These are phyloP conservation scores for Ballota nigra DNA, from an alignment of 257 asterid species.

Conservation along the genomic window DNA sequence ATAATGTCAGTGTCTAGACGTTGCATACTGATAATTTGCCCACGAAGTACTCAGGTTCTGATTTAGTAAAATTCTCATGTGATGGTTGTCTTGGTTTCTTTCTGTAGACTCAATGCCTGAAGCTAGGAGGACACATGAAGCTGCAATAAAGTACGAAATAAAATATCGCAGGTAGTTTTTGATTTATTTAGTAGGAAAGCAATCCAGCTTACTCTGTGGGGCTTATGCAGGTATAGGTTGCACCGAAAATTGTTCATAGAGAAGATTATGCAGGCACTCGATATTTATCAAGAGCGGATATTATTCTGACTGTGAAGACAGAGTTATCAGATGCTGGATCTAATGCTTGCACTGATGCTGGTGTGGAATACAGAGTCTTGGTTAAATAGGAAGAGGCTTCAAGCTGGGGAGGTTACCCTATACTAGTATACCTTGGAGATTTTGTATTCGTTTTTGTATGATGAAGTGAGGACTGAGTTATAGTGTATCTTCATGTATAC, in stretches of 20 bases:
- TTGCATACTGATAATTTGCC: neutral
- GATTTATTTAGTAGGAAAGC: neutral
- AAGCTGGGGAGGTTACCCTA: neutral
- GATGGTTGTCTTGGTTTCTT: slow-evolving; percentile 19
- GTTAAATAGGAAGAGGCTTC: neutral
- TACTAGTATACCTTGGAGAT: neutral
- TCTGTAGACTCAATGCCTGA: slow-evolving; percentile 73
- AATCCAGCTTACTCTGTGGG: slow-evolving; percentile 13
- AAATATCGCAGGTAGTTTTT: neutral
- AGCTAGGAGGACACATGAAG: slow-evolving; percentile 75
- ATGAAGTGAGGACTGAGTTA: slow-evolving; percentile 6
- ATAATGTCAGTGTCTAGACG: neutral
- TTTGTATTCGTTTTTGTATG: neutral
- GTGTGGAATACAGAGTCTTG: neutral
- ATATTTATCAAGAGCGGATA: slow-evolving; percentile 71
- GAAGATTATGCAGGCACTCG: slow-evolving; percentile 80
- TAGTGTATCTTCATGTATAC: neutral
- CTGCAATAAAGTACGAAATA: slow-evolving; percentile 63
- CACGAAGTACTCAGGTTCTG: neutral
- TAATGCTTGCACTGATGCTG: neutral
- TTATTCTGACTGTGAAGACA: slow-evolving; percentile 44
- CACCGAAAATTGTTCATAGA: slow-evolving; percentile 71
- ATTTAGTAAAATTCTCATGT: neutral
- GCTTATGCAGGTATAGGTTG: slow-evolving; percentile 74
- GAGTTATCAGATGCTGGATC: slow-evolving; percentile 9